These are phyloP conservation scores for Xylariomycetidae sp. DNA, from an alignment of 2,329 filamentous ascomycete species.

Conservation along the genomic window DNA sequence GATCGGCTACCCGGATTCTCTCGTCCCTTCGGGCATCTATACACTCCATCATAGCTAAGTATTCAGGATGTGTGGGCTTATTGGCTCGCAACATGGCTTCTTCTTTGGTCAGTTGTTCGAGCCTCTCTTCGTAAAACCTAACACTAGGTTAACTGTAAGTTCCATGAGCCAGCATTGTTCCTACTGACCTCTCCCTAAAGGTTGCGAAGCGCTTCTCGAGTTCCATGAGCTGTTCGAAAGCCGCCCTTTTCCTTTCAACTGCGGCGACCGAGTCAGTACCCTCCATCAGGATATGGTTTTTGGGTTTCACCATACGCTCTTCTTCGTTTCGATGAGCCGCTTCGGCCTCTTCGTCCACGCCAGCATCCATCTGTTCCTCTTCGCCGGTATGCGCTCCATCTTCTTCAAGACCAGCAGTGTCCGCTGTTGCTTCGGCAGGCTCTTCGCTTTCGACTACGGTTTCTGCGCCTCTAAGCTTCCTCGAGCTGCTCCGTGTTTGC, in stretches of 20 bases:
- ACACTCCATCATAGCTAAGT: slow-evolving; percentile 81
- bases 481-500: slow-evolving; percentile 30
- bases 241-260: slow-evolving; percentile 75
- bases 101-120: slow-evolving; percentile 71
- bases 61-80: slow-evolving; percentile 79
- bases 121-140: slow-evolving; percentile 82
- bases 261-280: slow-evolving; percentile 26
- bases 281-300: slow-evolving; percentile 4
- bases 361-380: slow-evolving; percentile 47
- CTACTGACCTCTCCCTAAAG: slow-evolving; percentile 67
- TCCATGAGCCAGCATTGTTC: neutral
- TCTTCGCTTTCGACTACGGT: slow-evolving; percentile 13
- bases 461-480: slow-evolving; percentile 24
- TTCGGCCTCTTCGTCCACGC: slow-evolving; percentile 55
- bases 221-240: slow-evolving; percentile 69
- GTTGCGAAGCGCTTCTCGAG: slow-evolving; percentile 86
- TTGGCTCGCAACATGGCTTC: slow-evolving; percentile 55
- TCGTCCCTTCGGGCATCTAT: slow-evolving; percentile 77
- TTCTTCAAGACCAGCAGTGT: slow-evolving; percentile 29
- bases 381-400: slow-evolving; percentile 44
- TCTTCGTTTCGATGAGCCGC: slow-evolving; percentile 56
- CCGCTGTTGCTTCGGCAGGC: slow-evolving; percentile 25
- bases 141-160: slow-evolving; percentile 12
- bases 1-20: slow-evolving; percentile 70
- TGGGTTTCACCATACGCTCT: slow-evolving; percentile 45